A percentile compares a stretch with the other conserved stretches of the same genome.
Evolutionary conservation across 2,329 filamentous ascomycete species (phyloP).

Genomic region (Aspergillus sp.): DNA sequence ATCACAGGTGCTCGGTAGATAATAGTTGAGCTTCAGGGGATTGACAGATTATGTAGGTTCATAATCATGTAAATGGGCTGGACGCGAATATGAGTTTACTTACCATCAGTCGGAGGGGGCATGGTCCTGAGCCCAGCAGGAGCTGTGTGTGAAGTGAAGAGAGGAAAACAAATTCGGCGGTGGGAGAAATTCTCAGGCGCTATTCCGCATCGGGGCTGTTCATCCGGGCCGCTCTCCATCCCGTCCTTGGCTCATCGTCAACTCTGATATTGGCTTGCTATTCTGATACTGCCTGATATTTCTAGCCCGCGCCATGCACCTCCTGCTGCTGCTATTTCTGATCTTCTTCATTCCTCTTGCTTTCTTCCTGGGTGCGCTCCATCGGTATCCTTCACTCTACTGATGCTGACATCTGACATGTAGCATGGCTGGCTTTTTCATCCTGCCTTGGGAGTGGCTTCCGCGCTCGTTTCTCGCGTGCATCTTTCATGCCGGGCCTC

Average conservation of each 20-base stretch:
- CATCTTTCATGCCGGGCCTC: conserved; percentile 33
- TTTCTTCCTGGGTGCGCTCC: conserved; percentile 25
- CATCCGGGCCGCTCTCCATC: background rate
- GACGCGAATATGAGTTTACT: conserved; percentile 7
- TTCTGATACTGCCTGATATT: conserved; percentile 1
- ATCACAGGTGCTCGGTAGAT: conserved; percentile 30
- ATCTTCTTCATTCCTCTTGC: conserved; percentile 30
- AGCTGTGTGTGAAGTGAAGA: conserved; percentile 8
- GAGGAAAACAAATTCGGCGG: conserved; percentile 5
- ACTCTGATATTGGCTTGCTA: too few species aligned
- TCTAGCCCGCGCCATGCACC: conserved; percentile 19
- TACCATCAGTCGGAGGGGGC: conserved; percentile 21
- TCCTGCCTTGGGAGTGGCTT: conserved; percentile 47
- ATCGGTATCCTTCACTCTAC: background rate
- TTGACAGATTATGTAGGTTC: conserved; percentile 66
- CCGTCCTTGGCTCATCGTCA: too few species aligned
- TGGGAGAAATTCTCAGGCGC: conserved; percentile 8
- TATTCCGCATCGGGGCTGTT: conserved; percentile 7
- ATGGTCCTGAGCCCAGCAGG: conserved; percentile 19
- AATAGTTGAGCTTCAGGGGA: conserved; percentile 56
- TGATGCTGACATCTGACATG: conserved; percentile 13
- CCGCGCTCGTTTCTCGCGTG: conserved; percentile 39
- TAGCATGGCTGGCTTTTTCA: conserved; percentile 45
- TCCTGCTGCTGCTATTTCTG: conserved; percentile 25
- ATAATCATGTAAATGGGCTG: conserved; percentile 51